phyloP scores from a whole-genome alignment of 129 eudicot genomes.

The Rutidosis leptorrhynchoides region DNA sequence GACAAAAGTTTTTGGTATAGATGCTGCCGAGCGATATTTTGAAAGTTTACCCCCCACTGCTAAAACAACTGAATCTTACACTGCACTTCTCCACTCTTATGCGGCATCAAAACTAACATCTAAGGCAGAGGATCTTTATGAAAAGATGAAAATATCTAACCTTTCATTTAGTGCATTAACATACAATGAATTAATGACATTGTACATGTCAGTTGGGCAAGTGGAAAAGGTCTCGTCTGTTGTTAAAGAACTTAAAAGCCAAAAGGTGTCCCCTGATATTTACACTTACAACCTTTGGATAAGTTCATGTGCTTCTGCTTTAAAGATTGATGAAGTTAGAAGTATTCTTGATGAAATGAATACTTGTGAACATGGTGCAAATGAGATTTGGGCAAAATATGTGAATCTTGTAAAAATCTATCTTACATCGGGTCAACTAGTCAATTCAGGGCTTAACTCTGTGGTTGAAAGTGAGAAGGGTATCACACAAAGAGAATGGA shows the following conservation, averaged over 20 bases:
- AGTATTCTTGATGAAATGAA: slow-evolving; percentile 72
- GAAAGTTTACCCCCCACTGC: slow-evolving; percentile 60
- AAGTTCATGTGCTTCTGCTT: slow-evolving; percentile 81
- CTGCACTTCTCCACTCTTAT: slow-evolving; percentile 86
- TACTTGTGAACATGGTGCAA: slow-evolving; percentile 31
- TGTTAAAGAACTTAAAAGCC: slow-evolving; percentile 62
- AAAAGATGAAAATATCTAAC: slow-evolving; percentile 49
- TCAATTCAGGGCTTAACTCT: slow-evolving; percentile 44
- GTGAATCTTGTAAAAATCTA: slow-evolving; percentile 64
- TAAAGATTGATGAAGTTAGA: slow-evolving; percentile 61
- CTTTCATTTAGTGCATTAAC: slow-evolving; percentile 67
- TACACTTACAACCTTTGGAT: slow-evolving; percentile 82
- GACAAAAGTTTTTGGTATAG: slow-evolving; percentile 89
- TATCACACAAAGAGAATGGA: slow-evolving; percentile 76
- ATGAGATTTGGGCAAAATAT: slow-evolving; percentile 71
- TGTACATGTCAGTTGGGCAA: slow-evolving; percentile 82
- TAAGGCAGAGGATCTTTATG: slow-evolving; percentile 76
- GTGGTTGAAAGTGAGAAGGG: slow-evolving; percentile 71
- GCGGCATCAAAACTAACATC: slow-evolving; percentile 63
- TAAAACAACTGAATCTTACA: slow-evolving; percentile 84
- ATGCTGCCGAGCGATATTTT: slow-evolving; percentile 93
- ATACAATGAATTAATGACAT: slow-evolving; percentile 91
- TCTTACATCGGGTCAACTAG: slow-evolving; percentile 57
- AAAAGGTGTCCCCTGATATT: slow-evolving; percentile 63
- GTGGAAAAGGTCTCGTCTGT: slow-evolving; percentile 75